Percentiles rank a stretch among this genome's conserved stretches.
Conservation (phyloP, 495 filamentous ascomycete genomes). For the Neurospora cerealis region DNA sequence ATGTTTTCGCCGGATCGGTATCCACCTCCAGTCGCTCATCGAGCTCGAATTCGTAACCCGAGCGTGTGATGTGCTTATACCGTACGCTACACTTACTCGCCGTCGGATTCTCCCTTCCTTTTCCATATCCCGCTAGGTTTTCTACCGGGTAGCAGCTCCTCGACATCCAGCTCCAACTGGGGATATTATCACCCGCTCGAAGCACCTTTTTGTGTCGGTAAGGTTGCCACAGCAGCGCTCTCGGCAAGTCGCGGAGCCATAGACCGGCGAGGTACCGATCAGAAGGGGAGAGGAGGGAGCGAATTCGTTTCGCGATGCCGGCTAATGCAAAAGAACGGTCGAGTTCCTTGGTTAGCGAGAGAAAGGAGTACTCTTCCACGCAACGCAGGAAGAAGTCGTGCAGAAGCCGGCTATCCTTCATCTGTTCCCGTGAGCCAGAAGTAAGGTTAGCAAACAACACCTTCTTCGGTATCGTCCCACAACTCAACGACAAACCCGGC, state of each 20-base stretch:
- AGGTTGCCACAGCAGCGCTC: constrained; percentile 9
- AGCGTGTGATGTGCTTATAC: constrained; percentile 7
- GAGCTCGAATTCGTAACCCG: neutral
- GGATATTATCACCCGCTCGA: neutral
- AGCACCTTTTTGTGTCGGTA: constrained; percentile 4
- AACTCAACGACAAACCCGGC: neutral
- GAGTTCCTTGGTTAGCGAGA: constrained; percentile 2
- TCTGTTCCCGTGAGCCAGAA: neutral
- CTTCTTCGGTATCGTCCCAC: constrained; percentile 4
- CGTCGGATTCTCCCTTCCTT: neutral
- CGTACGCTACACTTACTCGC: neutral
- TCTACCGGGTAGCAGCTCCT: neutral
- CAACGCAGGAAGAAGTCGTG: constrained; percentile 14
- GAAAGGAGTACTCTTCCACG: constrained; percentile 13
- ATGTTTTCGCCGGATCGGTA: neutral
- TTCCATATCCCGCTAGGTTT: neutral
- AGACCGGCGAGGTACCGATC: constrained; percentile 6
- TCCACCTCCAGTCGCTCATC: constrained; percentile 4
- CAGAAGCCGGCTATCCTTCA: neutral
- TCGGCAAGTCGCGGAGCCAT: constrained; percentile 3
- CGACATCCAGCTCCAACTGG: constrained; percentile 10
- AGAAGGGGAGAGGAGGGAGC: neutral
- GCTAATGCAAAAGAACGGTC: constrained; percentile 10
- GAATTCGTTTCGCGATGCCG: constrained; percentile 7
- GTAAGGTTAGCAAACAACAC: constrained; percentile 4